Base-by-base conservation (phyloP, 108 stramenopile genomes). In the Chaetoceros muelleri region DNA sequence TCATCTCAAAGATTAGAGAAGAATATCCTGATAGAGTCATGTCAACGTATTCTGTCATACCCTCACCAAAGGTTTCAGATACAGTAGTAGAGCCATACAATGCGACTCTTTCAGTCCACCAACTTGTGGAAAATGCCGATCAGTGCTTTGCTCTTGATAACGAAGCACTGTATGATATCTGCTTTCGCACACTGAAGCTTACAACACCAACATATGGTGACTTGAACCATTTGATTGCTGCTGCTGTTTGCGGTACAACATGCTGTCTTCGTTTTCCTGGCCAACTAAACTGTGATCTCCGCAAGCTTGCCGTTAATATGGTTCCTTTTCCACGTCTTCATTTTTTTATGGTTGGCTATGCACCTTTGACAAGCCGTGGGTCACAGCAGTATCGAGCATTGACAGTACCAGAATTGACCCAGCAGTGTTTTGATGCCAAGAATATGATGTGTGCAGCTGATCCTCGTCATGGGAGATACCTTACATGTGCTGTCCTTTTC, bases 11-110 rank as follows among this genome's bases (percentile, higher is more conserved):
- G 81, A 72, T 90, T 64, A 76, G 86, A 60, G 86, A 90, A 62
- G 88, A 91, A 65, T 91, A 81, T 72, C 90, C 90, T 50, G 90
- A 91, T 77, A 80, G 90, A 19, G 68, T 91, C 66, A 87, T 91
- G 84, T 72, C 81, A n/a, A 91, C 86, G 44, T 91, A 82, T 73
- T 77, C 77, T 55, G 78, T 85, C 40, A 69, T 85, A 47, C 90
- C 90, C 8, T 84, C 90, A 30, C 84, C 89, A 10, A 87, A 87
- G 72, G 84, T 87, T 52, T 87, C 85, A 2, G 85, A 87, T 66
- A 82, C 81, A 17, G 85, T 87, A 30, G 81, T 87, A 3, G 85
- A 87, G 78, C 85, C 85, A 29, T 87, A 87, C 77, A 87, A 87
- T 53, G 81, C 90, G 61, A 85, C 84, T 19, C 78, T 91, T 24